Evolutionary conservation across 495 filamentous ascomycete genomes (phyloP), one percentile per base, ranked within the genome.

Genomic region (Massariosphaeria phaeospora): DNA sequence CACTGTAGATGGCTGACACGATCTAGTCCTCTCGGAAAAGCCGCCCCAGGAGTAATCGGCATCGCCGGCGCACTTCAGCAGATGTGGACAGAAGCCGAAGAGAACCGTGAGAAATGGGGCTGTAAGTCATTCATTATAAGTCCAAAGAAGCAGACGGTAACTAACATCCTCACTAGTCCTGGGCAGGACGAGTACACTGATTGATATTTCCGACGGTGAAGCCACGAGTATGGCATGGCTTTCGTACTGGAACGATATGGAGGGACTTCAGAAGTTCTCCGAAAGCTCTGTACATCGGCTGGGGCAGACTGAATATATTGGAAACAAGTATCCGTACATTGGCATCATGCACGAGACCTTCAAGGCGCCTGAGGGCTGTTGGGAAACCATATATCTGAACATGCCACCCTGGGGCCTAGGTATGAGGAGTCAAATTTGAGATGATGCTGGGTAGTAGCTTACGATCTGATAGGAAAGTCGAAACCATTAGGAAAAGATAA

Each of bases 321-420:
- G 18, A 49, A 44, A 40, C 25, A 62, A 59, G 33, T 62, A 49
- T 43, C 59, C 59, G 6, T 56, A 62, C 40, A 34, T 62, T 23
- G 62, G 62, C 8, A 59, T 65, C 25, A 51, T 59, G 43, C 62
- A 65, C 38, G 62, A 65, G 43, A 52, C 55, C 17, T 65, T 47
- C 43, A 36, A 62, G 30, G 43, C 59, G n/a, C 54, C 59, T 0
- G 52, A 55, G 23, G 59, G 62, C 10, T 40, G 11, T 36, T 62
- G 56, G 59, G 62, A 65, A 23, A 56, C 59, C 13, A 55, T 65
- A 17, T 62, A 65, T 41, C 43, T 36, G 15, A 46, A 65, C 34
- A 2, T 58, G 0, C 62, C 52, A n/a, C 36, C 39, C 12, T 45
- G 34, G 36, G 62, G 62, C 26, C 26, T 65, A 6, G 62, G 59